Evolutionary conservation across 805 yeast genomes (phyloP).

Genomic region (Ogataea ramenticola): DNA sequence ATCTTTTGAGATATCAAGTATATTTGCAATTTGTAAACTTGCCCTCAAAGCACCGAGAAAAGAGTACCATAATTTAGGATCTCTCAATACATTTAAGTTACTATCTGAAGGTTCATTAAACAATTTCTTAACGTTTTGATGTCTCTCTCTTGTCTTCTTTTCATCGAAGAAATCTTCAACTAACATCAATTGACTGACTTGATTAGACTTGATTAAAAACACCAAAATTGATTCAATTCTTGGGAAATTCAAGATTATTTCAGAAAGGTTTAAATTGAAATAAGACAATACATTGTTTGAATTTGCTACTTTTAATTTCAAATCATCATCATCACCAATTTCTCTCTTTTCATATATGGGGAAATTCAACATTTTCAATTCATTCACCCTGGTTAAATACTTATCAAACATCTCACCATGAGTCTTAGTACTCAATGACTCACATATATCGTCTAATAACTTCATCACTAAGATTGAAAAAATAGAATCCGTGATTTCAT

Average conservation of each 20-base stretch:
- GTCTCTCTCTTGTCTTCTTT: neutral
- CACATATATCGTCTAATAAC: constrained; percentile 26
- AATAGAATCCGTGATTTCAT: constrained; percentile 20
- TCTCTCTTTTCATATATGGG: constrained; percentile 14
- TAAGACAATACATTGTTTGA: neutral
- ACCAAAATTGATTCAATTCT: constrained; percentile 1
- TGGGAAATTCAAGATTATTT: neutral
- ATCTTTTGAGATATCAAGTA: neutral
- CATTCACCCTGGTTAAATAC: too few relatives aligned
- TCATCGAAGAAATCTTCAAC: constrained; percentile 2
- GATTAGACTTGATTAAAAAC: neutral
- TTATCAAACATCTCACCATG: neutral
- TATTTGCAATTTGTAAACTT: neutral
- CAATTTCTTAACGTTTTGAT: neutral
- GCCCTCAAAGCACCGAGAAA: neutral
- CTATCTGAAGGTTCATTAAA: neutral
- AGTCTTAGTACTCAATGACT: constrained; percentile 16
- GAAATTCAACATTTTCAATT: neutral
- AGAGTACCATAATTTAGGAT: neutral
- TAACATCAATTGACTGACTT: constrained; percentile 1
- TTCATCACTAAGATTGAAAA: constrained; percentile 22
- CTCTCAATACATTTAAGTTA: neutral
- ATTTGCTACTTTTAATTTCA: neutral
- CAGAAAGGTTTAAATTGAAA: neutral
- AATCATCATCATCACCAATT: neutral